Conservation (phyloP, 164 flowering plant genomes). For the Malania oleifera region DNA sequence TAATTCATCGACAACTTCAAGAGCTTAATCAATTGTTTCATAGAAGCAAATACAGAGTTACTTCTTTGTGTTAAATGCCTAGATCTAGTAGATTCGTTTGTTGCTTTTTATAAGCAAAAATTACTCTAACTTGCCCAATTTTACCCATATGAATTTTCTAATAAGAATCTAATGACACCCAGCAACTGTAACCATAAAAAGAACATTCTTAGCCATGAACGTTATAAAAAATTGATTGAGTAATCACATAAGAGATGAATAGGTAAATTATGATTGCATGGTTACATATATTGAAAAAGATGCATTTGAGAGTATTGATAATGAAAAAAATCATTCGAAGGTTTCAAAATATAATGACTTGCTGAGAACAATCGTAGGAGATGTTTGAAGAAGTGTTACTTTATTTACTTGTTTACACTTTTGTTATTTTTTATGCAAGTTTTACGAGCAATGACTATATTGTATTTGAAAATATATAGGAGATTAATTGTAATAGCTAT, state of each 20-base stretch:
- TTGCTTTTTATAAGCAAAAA: slow-evolving; percentile 14
- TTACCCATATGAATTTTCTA: slow-evolving; percentile 17
- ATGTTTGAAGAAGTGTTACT: no score
- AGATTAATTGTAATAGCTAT: no score
- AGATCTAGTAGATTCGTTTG: slow-evolving; percentile 10
- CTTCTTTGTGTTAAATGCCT: slow-evolving; percentile 20
- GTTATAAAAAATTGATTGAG: slow-evolving; percentile 10
- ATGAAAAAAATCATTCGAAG: slow-evolving; percentile 11
- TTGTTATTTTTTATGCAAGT: no score
- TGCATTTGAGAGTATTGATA: slow-evolving; percentile 8
- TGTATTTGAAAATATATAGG: no score
- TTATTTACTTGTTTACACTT: no score
- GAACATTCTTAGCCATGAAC: slow-evolving; percentile 14
- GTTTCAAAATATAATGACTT: slow-evolving; percentile 11
- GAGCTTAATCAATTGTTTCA: no score
- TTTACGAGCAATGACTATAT: no score
- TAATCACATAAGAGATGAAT: background rate
- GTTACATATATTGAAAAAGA: slow-evolving; percentile 11
- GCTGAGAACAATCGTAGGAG: no score
- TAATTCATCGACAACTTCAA: no score
- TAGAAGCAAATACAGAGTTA: no score
- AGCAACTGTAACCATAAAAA: slow-evolving; percentile 10
- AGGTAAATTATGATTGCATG: slow-evolving; percentile 11
- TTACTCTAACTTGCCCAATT: slow-evolving; percentile 12
- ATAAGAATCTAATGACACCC: background rate